Conservation (phyloP, 176 grass and related monocot genomes). For the Carex littledalei region DNA sequence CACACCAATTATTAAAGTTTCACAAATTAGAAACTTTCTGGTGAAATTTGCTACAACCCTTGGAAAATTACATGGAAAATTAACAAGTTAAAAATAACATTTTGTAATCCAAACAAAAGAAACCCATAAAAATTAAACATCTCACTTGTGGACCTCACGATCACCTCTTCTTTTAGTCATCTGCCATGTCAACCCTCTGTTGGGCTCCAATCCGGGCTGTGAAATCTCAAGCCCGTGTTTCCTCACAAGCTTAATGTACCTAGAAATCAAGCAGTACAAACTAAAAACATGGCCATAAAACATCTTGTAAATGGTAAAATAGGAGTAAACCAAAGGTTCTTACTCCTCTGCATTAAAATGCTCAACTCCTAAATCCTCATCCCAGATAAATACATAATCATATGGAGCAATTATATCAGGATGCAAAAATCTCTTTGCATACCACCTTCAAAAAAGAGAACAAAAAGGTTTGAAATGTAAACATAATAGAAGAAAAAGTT, state of each 20-base stretch:
- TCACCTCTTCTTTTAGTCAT: constrained; percentile 93
- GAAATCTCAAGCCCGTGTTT: constrained; percentile 87
- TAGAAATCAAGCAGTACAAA: constrained; percentile 1
- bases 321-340: constrained; percentile 3
- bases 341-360: constrained; percentile 93
- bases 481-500: constrained; percentile 2
- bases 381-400: constrained; percentile 92
- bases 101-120: not conserved
- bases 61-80: not conserved
- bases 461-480: not conserved
- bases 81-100: not conserved
- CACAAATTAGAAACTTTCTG: not conserved
- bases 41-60: not conserved
- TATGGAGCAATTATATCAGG: constrained; percentile 87
- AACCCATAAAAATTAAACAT: constrained; percentile 14
- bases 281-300: not conserved
- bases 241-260: constrained; percentile 84
- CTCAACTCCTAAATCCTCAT: constrained; percentile 87
- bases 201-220: constrained; percentile 82
- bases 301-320: not conserved
- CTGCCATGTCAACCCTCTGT: constrained; percentile 77
- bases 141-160: constrained; percentile 86
- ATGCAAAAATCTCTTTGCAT: constrained; percentile 89
- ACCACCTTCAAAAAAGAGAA: constrained; percentile 57
- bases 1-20: not conserved